These are phyloP conservation scores for Pseudoneurospora amorphoporcata DNA, from an alignment of 495 filamentous ascomycete species.

Conservation along the genomic window DNA sequence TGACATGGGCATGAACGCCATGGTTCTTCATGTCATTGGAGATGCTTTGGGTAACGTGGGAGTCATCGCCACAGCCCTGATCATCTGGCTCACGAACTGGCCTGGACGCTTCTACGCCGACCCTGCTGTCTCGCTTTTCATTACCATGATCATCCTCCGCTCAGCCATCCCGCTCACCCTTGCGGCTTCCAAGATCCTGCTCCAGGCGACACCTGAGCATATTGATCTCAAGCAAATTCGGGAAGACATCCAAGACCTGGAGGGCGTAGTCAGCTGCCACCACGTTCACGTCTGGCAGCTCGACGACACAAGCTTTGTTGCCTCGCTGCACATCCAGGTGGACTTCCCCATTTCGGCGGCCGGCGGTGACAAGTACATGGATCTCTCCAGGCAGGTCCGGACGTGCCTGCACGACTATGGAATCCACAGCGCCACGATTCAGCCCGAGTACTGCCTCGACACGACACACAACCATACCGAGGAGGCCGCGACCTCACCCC, in stretches of 20 bases:
- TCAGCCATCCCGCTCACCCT: conserved; percentile 89
- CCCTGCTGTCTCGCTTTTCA: conserved; percentile 87
- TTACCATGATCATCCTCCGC: conserved; percentile 85
- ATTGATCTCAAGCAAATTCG: conserved; percentile 85
- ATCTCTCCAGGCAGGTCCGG: conserved; percentile 65
- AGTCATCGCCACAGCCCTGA: conserved; percentile 82
- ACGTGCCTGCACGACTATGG: conserved; percentile 88
- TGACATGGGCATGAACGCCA: conserved; percentile 96
- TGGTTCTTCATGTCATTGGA: conserved; percentile 91
- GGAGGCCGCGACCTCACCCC: conserved; percentile 19
- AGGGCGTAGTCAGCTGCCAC: conserved; percentile 79
- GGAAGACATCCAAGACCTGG: conserved; percentile 74
- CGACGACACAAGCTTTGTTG: conserved; percentile 84
- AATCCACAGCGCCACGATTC: conserved; percentile 96
- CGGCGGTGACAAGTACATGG: conserved; percentile 77
- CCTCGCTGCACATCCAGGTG: conserved; percentile 85
- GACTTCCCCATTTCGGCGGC: conserved; percentile 58
- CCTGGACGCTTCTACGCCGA: conserved; percentile 66
- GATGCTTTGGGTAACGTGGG: conserved; percentile 96
- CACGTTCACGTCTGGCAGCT: conserved; percentile 98
- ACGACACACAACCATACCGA: conserved; percentile 26
- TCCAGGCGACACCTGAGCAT: conserved; percentile 83
- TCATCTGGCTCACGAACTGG: conserved; percentile 78
- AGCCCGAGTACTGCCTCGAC: conserved; percentile 81
- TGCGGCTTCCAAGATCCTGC: conserved; percentile 84